Percentiles rank a stretch among this genome's conserved stretches.
Conservation (phyloP, 208 protist genomes). For the Acanthamoeba lenticulata region DNA sequence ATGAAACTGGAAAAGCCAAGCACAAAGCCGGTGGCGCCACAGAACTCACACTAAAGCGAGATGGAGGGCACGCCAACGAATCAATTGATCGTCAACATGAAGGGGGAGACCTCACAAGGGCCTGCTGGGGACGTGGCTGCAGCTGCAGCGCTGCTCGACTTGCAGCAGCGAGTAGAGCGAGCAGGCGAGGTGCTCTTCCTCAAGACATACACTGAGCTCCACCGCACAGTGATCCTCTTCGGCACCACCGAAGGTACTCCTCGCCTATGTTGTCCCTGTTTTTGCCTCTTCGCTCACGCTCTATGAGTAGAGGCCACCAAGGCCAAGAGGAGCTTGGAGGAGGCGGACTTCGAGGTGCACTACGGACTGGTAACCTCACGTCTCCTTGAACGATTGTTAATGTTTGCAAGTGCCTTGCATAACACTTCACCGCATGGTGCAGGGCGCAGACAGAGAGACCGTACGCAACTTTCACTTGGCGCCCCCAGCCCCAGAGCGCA, state of each 20-base stretch:
- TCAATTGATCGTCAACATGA: neutral
- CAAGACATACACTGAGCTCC: neutral
- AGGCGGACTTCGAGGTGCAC: neutral
- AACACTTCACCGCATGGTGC: neutral
- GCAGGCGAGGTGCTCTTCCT: slow-evolving; percentile 34
- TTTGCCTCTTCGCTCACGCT: neutral
- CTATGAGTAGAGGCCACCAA: neutral
- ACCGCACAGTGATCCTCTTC: slow-evolving; percentile 14
- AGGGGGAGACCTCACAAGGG: neutral
- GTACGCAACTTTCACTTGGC: slow-evolving; percentile 28
- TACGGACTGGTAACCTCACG: neutral
- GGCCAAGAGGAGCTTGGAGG: neutral
- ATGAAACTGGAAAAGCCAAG: neutral
- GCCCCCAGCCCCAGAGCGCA: neutral
- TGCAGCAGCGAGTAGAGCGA: neutral
- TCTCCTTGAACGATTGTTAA: neutral
- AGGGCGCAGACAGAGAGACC: neutral
- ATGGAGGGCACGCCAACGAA: slow-evolving; percentile 12
- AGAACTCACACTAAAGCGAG: neutral
- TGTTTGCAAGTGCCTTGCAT: neutral
- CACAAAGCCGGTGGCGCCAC: neutral
- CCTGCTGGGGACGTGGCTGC: neutral
- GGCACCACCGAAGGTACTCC: neutral
- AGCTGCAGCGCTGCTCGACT: neutral
- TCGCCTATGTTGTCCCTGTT: neutral